These are phyloP conservation scores for Xanthoceras sorbifolium DNA, from an alignment of 345 rosid species.

Conservation along the genomic window DNA sequence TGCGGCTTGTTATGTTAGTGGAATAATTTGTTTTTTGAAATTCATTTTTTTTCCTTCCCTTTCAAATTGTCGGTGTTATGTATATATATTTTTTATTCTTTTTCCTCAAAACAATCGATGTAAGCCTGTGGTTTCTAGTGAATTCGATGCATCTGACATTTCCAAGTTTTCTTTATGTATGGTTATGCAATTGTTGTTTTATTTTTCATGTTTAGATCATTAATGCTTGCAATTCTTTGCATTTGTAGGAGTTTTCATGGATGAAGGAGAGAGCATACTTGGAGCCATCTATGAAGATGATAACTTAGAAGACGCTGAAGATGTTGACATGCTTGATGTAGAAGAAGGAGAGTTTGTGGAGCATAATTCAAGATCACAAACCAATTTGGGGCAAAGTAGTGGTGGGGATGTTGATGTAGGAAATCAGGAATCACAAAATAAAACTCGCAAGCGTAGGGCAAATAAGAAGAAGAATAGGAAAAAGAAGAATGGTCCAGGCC, in stretches of 20 bases:
- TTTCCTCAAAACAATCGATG: no score
- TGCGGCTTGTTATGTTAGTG: neutral
- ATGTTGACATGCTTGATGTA: constrained; percentile 78
- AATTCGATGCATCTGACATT: neutral
- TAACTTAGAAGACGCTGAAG: constrained; percentile 46
- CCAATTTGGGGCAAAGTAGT: constrained; percentile 23
- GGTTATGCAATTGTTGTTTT: neutral
- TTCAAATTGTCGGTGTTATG: neutral
- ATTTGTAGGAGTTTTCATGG: constrained; percentile 46
- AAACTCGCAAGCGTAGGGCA: constrained; percentile 37
- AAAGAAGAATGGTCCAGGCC: constrained; percentile 40
- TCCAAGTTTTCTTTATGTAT: neutral
- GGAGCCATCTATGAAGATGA: constrained; percentile 54
- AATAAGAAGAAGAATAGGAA: constrained; percentile 62
- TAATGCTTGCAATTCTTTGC: neutral
- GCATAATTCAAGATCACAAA: constrained; percentile 4
- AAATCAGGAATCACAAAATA: constrained; percentile 35
- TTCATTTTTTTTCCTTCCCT: neutral
- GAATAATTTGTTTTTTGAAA: no score
- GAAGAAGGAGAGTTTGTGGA: constrained; percentile 85
- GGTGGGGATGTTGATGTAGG: constrained; percentile 27
- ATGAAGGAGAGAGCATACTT: constrained; percentile 53
- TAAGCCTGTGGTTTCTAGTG: no score
- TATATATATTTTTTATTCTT: no score
- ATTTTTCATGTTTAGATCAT: neutral